Evolutionary conservation across 2,329 filamentous ascomycete species (phyloP).

Genomic region (Didymella keratinophila): DNA sequence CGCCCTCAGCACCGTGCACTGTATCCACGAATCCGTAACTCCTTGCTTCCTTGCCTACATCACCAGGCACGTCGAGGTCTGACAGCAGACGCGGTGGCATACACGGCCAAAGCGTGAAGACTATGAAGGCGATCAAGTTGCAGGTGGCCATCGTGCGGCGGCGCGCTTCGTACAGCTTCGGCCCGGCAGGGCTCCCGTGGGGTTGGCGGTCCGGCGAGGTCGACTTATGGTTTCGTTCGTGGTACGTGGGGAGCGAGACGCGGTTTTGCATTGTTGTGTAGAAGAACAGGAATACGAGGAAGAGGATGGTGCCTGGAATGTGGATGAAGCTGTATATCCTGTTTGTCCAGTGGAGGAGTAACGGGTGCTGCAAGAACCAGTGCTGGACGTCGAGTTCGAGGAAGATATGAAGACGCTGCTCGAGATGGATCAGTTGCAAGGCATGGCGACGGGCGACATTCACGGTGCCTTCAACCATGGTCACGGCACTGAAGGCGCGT

Average conservation of each 20-base stretch:
- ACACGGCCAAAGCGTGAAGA: slow-evolving; percentile 67
- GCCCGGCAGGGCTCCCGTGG: slow-evolving; percentile 55
- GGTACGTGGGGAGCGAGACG: slow-evolving; percentile 51
- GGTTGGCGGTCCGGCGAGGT: slow-evolving; percentile 15
- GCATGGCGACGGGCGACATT: slow-evolving; percentile 73
- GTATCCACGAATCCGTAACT: slow-evolving; percentile 68
- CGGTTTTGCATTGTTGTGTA: slow-evolving; percentile 70
- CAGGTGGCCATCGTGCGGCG: slow-evolving; percentile 65
- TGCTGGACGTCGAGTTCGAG: slow-evolving; percentile 69
- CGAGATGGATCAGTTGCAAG: slow-evolving; percentile 71
- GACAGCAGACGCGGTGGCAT: slow-evolving; percentile 67
- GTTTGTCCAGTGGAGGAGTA: slow-evolving; percentile 73
- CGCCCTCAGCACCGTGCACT: slow-evolving; percentile 64
- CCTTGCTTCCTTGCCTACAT: slow-evolving; percentile 65
- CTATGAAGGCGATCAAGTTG: slow-evolving; percentile 66
- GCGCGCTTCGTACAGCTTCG: slow-evolving; percentile 63
- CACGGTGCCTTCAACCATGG: slow-evolving; percentile 72
- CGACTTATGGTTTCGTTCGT: slow-evolving; percentile 46
- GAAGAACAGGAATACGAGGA: slow-evolving; percentile 72
- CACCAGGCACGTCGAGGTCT: slow-evolving; percentile 61
- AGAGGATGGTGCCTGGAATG: slow-evolving; percentile 77
- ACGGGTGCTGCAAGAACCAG: slow-evolving; percentile 62
- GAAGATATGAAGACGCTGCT: slow-evolving; percentile 70
- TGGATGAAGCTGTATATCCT: slow-evolving; percentile 79
- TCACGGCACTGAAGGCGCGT: slow-evolving; percentile 74